A percentile compares a stretch with the other conserved stretches of the same genome.
Conservation (phyloP, 2,329 filamentous ascomycete species). For the Xylariales sp. region DNA sequence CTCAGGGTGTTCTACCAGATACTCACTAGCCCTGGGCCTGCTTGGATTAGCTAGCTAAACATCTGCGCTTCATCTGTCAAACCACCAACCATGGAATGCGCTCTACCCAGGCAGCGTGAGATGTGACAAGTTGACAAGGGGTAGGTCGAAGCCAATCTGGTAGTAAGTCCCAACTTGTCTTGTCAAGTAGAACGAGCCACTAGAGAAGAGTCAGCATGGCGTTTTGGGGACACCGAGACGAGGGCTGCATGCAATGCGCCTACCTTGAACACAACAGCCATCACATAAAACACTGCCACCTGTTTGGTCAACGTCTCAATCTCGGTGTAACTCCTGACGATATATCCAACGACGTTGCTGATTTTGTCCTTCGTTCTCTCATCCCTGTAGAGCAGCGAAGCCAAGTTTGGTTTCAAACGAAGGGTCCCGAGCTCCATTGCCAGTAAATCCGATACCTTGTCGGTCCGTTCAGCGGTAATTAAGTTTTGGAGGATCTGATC, state of each 20-base stretch:
- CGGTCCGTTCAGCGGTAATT: conserved; percentile 16
- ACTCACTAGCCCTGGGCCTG: conserved; percentile 25
- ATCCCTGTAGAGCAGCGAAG: conserved; percentile 20
- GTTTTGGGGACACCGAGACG: too few relatives aligned
- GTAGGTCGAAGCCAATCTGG: conserved; percentile 26
- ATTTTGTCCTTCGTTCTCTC: conserved; percentile 22
- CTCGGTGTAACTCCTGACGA: conserved; percentile 25
- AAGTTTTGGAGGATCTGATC: conserved; percentile 26
- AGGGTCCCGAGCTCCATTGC: background rate
- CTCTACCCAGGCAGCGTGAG: conserved; percentile 28
- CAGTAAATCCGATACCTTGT: conserved; percentile 10
- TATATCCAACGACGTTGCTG: conserved; percentile 27
- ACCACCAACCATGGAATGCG: conserved; percentile 23
- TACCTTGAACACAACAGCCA: conserved; percentile 25
- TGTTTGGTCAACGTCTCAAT: conserved; percentile 26
- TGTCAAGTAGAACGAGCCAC: conserved; percentile 27
- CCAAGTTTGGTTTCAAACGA: conserved; percentile 18
- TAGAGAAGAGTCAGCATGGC: conserved; percentile 5
- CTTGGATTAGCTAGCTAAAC: background rate
- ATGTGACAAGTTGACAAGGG: conserved; percentile 19
- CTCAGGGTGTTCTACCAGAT: conserved; percentile 23
- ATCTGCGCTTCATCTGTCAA: background rate
- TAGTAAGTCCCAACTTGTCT: conserved; percentile 25
- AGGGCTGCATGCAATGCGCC: too few relatives aligned
- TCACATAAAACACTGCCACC: conserved; percentile 26